These are phyloP conservation scores for Periglandula ipomoeae DNA, from an alignment of 2,329 filamentous ascomycete genomes.

Conservation along the genomic window DNA sequence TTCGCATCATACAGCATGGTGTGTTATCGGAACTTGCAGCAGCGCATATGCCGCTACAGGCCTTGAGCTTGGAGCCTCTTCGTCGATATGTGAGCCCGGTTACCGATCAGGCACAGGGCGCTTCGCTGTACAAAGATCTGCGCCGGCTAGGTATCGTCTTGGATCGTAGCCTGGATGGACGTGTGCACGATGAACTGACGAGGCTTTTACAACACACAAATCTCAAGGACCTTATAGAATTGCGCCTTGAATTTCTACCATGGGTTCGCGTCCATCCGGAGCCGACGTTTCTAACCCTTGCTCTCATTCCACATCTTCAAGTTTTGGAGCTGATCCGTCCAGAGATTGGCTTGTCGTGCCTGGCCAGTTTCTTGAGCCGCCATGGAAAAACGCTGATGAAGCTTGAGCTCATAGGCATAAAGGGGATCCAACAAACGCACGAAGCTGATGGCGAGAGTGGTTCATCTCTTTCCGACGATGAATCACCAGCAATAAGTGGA, in stretches of 20 bases:
- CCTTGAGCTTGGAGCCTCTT: not conserved
- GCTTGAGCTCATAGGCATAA: not conserved
- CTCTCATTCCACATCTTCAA: not conserved
- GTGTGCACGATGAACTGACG: not conserved
- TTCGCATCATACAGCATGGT: slow-evolving; percentile 12
- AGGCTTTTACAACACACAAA: not conserved
- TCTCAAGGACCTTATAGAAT: not conserved
- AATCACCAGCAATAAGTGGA: not conserved
- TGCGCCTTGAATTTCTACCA: slow-evolving; percentile 12
- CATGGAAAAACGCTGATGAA: not conserved
- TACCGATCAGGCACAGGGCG: not conserved
- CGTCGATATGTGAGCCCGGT: not conserved
- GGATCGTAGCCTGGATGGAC: not conserved
- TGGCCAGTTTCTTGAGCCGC: not conserved
- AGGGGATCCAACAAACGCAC: not conserved
- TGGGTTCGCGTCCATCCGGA: not conserved
- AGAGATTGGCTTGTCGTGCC: not conserved
- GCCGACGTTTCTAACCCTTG: not conserved
- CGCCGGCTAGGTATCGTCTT: not conserved
- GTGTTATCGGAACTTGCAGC: slow-evolving; percentile 12
- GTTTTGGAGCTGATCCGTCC: not conserved
- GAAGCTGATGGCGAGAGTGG: not conserved
- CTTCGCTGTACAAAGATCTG: not conserved
- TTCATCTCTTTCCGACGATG: not conserved
- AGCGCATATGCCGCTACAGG: slow-evolving; percentile 11